Conservation (phyloP, 345 rosid genomes). For the Microthlaspi erraticum region DNA sequence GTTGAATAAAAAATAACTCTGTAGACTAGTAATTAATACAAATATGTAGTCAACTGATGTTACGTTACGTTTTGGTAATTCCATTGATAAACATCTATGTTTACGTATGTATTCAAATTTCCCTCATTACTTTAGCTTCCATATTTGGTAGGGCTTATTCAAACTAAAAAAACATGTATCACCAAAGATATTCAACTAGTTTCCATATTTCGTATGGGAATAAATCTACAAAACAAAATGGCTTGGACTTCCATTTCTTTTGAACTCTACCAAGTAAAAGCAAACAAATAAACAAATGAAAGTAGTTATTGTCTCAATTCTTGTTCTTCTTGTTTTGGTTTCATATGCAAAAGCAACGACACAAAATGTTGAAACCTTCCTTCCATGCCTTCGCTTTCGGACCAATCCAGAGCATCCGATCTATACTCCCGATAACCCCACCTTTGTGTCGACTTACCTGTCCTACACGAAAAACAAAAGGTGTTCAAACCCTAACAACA, state of each 20-base stretch:
- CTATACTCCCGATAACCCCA: slow-evolving; percentile 23
- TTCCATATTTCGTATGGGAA: background rate
- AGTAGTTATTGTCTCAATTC: background rate
- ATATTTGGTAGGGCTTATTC: slow-evolving; percentile 5
- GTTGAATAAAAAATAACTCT: too few species aligned
- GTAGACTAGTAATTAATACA: too few species aligned
- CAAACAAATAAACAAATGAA: slow-evolving; percentile 29
- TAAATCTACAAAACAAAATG: background rate
- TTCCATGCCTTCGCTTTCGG: slow-evolving; percentile 13
- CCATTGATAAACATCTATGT: too few species aligned
- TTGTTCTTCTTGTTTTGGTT: slow-evolving; percentile 23
- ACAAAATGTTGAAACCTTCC: slow-evolving; percentile 5
- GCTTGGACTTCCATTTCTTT: background rate
- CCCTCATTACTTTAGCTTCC: slow-evolving; percentile 6
- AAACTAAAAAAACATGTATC: background rate
- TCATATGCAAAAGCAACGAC: slow-evolving; percentile 17
- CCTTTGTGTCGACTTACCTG: slow-evolving; percentile 28
- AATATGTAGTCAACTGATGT: too few species aligned
- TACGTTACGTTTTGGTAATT: too few species aligned
- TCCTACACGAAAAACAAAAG: slow-evolving; percentile 40
- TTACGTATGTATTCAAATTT: too few species aligned
- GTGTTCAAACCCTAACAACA: slow-evolving; percentile 26
- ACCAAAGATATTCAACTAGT: background rate
- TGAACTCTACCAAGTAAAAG: too few species aligned
- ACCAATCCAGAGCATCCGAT: slow-evolving; percentile 9